phyloP scores from a whole-genome alignment of 225 moss, liverwort and hornwort species.

The Polytrichum commune region DNA sequence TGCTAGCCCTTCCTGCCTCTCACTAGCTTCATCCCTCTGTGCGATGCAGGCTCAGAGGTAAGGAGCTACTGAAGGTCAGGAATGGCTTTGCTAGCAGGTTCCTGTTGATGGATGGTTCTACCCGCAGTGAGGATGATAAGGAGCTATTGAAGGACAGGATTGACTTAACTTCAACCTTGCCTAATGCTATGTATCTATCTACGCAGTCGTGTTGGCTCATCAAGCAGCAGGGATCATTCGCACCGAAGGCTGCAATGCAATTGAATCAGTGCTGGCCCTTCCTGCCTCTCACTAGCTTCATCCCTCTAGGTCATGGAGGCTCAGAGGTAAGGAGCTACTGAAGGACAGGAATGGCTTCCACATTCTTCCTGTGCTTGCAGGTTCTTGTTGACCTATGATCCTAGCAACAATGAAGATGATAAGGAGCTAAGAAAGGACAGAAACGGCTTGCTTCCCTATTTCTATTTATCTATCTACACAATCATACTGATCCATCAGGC shows the following conservation, averaged over 20 bases:
- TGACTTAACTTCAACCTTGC: no score
- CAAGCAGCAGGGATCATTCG: no score
- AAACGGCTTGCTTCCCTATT: neutral
- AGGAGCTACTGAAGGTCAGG: constrained; percentile 8
- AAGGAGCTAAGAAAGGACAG: neutral
- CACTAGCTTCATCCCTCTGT: constrained; percentile 14
- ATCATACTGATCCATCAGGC: no score
- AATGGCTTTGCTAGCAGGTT: neutral
- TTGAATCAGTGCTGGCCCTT: neutral
- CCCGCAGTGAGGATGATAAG: neutral
- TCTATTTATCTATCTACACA: no score
- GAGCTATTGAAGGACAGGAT: neutral
- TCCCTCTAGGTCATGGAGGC: constrained; percentile 7
- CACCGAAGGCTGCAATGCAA: no score
- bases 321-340: constrained; percentile 8
- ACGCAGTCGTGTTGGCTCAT: no score
- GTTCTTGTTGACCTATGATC: no score
- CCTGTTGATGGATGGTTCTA: no score
- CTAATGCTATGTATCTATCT: no score
- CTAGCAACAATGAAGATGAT: neutral
- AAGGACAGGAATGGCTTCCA: constrained; percentile 4
- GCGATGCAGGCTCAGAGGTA: constrained; percentile 3
- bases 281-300: constrained; percentile 11
- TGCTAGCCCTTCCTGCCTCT: constrained; percentile 9
- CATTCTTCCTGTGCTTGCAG: no score